Base-by-base conservation (phyloP, 805 yeast species). In the Sungouiella blattae region DNA sequence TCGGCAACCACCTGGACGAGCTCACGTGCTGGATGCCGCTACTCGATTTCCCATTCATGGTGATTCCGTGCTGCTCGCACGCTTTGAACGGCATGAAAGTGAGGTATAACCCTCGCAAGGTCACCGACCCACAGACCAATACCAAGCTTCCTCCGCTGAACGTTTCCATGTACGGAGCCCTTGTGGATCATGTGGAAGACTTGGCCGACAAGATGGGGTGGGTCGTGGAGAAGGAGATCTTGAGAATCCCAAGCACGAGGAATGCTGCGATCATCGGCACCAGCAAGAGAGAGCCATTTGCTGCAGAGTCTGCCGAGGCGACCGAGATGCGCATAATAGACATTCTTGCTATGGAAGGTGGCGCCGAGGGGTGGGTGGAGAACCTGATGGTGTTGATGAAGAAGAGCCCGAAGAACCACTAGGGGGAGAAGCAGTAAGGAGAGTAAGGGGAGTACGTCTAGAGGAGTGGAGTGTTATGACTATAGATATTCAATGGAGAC, bases 1-100 rank as follows among this genome's bases (percentile, higher is more conserved):
- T 91, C 29, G 98, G 98, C 1, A 91, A 91, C 55, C 98, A 91
- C 54, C 85, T 95, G 1, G 98, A 91, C 57, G 98, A 91, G 55
- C 69, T 91, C 37, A 89, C 97, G 0, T 84, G 95, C 46, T 91
- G 98, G 97, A 80, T 91, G 24, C 98, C 98, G 3, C 63, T 91
- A 8, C 61, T 91, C 8, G 88, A 87, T 0, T 83, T 73, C 43
- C 96, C 96, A 5, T 91, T 87, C 55, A 67, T 91, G 68, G 95
- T 87, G 7, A 86, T 91, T 27, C 98, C 98, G 8, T 91, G 98
- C 57, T 91, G 98, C 57, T 88, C 97, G 0, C 96, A 91, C 58
- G 78, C 83, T 2, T 69, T 91, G 28, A 74, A 80, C 5, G 98
- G 98, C 2, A 80, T 78, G 18, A 79, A 79, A 47, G 67, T 72